A percentile compares a stretch with the other conserved stretches of the same genome.
Evolutionary conservation across 495 filamentous ascomycete species (phyloP).

Genomic region (Hyaloscypha variabilis): DNA sequence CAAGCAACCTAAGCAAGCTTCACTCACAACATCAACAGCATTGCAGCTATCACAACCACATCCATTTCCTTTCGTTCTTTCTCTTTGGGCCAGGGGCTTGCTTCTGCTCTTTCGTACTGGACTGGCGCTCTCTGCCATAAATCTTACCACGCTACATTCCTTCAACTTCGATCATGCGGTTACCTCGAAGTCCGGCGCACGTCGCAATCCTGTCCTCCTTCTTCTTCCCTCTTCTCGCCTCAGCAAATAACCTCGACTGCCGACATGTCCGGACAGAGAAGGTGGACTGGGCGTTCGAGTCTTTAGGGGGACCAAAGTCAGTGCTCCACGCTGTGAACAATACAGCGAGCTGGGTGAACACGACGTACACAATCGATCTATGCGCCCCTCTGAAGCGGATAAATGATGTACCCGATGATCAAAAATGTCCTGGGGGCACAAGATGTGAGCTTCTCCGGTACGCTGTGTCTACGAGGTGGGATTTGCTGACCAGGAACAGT

Average conservation of each 20-base stretch:
- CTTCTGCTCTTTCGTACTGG: neutral
- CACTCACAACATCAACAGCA: neutral
- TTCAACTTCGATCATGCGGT: constrained; percentile 30
- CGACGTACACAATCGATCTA: constrained; percentile 87
- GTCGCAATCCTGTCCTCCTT: constrained; percentile 42
- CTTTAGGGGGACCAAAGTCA: constrained; percentile 76
- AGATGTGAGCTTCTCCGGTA: constrained; percentile 50
- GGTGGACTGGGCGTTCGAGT: constrained; percentile 64
- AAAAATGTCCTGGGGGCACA: constrained; percentile 64
- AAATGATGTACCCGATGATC: constrained; percentile 44
- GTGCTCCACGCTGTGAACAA: constrained; percentile 58
- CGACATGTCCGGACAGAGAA: constrained; percentile 56
- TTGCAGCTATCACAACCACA: neutral
- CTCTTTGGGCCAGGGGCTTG: neutral
- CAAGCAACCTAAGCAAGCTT: neutral
- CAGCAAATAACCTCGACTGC: constrained; percentile 62
- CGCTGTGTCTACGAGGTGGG: neutral
- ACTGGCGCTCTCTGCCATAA: neutral
- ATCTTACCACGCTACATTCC: neutral
- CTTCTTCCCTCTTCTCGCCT: constrained; percentile 51
- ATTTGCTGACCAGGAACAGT: constrained; percentile 47
- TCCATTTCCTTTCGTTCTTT: neutral
- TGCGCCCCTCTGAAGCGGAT: constrained; percentile 66
- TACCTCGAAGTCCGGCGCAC: constrained; percentile 21
- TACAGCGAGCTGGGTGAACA: constrained; percentile 56